These are phyloP conservation scores for Pythium plurisporium DNA, from an alignment of 352 stramenopile genomes.

Conservation along the genomic window DNA sequence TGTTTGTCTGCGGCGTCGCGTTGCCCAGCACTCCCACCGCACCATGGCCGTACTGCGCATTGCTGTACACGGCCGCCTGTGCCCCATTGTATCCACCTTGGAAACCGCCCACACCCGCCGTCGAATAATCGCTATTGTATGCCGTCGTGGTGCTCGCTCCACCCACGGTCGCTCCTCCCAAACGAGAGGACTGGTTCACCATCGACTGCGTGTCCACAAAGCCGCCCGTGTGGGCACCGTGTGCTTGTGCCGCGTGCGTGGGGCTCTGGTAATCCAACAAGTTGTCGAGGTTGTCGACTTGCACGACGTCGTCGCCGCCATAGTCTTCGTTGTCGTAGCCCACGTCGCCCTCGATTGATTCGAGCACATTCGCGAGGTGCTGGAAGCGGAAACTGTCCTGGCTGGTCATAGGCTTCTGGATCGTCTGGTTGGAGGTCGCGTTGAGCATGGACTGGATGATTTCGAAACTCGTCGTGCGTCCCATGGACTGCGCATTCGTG, in stretches of 20 bases:
- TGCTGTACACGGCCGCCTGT: slow-evolving; percentile 13
- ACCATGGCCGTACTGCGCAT: slow-evolving; percentile 6
- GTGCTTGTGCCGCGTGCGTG: slow-evolving; percentile 10
- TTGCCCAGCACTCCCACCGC: slow-evolving; percentile 1
- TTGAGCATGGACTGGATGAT: slow-evolving; percentile 88
- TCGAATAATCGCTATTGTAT: slow-evolving; percentile 15
- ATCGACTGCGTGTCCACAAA: slow-evolving; percentile 71
- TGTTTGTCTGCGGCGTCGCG: neutral
- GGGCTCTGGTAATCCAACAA: slow-evolving; percentile 72
- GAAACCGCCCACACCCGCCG: neutral
- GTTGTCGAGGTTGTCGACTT: slow-evolving; percentile 85
- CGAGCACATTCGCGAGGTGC: slow-evolving; percentile 67
- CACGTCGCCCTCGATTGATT: slow-evolving; percentile 80
- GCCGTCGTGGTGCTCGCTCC: neutral
- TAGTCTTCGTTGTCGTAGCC: slow-evolving; percentile 84
- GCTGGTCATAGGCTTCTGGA: slow-evolving; percentile 85
- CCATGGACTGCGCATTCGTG: slow-evolving; percentile 35
- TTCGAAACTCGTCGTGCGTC: slow-evolving; percentile 81
- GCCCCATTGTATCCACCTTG: slow-evolving; percentile 10
- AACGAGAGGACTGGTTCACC: slow-evolving; percentile 39
- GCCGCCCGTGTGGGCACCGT: slow-evolving; percentile 19
- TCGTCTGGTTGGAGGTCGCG: slow-evolving; percentile 75
- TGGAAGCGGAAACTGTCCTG: slow-evolving; percentile 86
- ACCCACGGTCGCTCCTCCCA: neutral
- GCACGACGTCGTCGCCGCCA: slow-evolving; percentile 71